Evolutionary conservation across 495 filamentous ascomycete genomes (phyloP).

Genomic region (Aspergillus egyptiacus): DNA sequence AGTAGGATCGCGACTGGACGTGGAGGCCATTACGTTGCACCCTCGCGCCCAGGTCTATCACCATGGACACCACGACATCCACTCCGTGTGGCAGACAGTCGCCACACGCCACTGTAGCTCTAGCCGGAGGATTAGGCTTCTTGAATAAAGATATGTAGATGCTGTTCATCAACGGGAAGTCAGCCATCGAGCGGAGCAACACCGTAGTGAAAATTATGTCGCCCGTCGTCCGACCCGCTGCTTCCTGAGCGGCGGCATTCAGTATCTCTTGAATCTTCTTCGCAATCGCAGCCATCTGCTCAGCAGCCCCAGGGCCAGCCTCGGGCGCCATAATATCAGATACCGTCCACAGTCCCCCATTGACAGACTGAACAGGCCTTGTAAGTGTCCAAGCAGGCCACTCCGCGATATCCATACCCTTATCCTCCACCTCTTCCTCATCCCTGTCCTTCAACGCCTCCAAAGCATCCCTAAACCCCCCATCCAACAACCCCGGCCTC

Average conservation of each 20-base stretch:
- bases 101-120: slow-evolving; percentile 78
- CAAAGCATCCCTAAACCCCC: slow-evolving; percentile 30
- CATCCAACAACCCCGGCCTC: slow-evolving; percentile 43
- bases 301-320: slow-evolving; percentile 30
- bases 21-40: slow-evolving; percentile 58
- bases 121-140: slow-evolving; percentile 73
- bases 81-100: slow-evolving; percentile 48
- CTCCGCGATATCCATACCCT: background rate
- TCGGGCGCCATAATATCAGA: slow-evolving; percentile 41
- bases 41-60: slow-evolving; percentile 33
- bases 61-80: slow-evolving; percentile 56
- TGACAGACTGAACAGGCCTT: slow-evolving; percentile 17
- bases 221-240: slow-evolving; percentile 30
- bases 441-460: slow-evolving; percentile 16
- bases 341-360: slow-evolving; percentile 31
- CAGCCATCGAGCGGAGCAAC: slow-evolving; percentile 69
- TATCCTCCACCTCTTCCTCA: slow-evolving; percentile 1
- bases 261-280: slow-evolving; percentile 32
- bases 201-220: slow-evolving; percentile 71
- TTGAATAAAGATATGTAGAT: slow-evolving; percentile 64
- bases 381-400: slow-evolving; percentile 12
- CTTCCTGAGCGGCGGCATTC: slow-evolving; percentile 9
- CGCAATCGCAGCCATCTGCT: slow-evolving; percentile 44
- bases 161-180: slow-evolving; percentile 68
- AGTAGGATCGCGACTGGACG: slow-evolving; percentile 90